A percentile compares a stretch with the other conserved stretches of the same genome.
Evolutionary conservation across 2,329 filamentous ascomycete genomes (phyloP).

Genomic region (Xylariaceae sp.): DNA sequence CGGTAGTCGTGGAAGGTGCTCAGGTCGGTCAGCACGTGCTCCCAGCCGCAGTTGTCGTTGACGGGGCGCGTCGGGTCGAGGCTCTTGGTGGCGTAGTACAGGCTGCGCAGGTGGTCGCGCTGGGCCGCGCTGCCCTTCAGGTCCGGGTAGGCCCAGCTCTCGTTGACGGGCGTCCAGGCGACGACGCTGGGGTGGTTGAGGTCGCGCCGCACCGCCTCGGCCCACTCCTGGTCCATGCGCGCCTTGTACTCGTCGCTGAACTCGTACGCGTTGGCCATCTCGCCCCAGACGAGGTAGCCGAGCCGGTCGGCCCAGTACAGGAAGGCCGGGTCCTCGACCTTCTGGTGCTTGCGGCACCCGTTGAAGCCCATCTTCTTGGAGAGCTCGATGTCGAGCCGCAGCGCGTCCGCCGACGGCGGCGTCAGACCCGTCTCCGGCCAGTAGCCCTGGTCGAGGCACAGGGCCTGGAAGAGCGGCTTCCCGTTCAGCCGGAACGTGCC

Average conservation of each 20-base stretch:
- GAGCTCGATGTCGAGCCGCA: constrained; percentile 46
- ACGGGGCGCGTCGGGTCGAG: constrained; percentile 57
- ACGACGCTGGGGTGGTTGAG: constrained; percentile 59
- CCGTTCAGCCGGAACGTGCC: constrained; percentile 53
- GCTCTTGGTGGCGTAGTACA: constrained; percentile 54
- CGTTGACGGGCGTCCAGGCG: constrained; percentile 60
- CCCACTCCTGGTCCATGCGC: constrained; percentile 58
- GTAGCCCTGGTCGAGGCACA: constrained; percentile 56
- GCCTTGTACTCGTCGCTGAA: constrained; percentile 52
- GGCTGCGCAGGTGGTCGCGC: constrained; percentile 54
- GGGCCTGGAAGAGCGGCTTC: constrained; percentile 51
- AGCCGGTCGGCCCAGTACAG: constrained; percentile 54
- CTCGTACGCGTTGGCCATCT: constrained; percentile 58
- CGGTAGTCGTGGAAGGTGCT: constrained; percentile 63
- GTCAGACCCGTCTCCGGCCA: constrained; percentile 56
- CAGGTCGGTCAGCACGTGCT: constrained; percentile 57
- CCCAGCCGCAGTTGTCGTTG: constrained; percentile 68
- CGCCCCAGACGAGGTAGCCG: constrained; percentile 56
- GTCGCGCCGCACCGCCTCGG: constrained; percentile 52
- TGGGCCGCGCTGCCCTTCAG: constrained; percentile 50
- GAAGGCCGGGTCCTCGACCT: constrained; percentile 54
- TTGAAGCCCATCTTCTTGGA: constrained; percentile 57
- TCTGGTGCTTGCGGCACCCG: constrained; percentile 58
- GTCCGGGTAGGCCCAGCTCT: constrained; percentile 56
- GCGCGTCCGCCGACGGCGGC: constrained; percentile 38